These are phyloP conservation scores for Hygrophoropsis aurantiaca DNA, from an alignment of 768 basidiomycete genomes.

Conservation along the genomic window DNA sequence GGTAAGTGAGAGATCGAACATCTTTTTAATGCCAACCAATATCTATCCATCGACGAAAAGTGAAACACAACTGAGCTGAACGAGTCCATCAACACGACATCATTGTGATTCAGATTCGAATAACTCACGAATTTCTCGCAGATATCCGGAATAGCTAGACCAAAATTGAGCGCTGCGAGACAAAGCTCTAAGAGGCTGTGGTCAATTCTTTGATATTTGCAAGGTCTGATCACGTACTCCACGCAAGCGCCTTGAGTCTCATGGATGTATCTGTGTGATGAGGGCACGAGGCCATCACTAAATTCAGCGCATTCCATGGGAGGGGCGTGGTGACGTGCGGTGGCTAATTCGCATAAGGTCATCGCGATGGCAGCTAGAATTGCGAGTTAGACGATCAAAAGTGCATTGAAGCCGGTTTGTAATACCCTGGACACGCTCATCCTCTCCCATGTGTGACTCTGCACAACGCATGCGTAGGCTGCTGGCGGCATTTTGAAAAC, in stretches of 20 bases:
- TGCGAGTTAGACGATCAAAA: slow-evolving; percentile 10
- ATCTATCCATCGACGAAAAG: slow-evolving; percentile 72
- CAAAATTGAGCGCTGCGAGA: slow-evolving; percentile 80
- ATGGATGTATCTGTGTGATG: slow-evolving; percentile 1
- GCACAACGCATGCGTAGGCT: slow-evolving; percentile 50
- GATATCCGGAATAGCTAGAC: slow-evolving; percentile 84
- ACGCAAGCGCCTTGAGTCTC: slow-evolving; percentile 48
- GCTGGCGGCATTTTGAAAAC: slow-evolving; percentile 55
- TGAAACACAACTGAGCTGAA: slow-evolving; percentile 73
- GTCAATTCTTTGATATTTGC: slow-evolving; percentile 1
- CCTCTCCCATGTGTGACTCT: slow-evolving; percentile 59
- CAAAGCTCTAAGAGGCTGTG: slow-evolving; percentile 49
- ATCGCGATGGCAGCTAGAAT: slow-evolving; percentile 66
- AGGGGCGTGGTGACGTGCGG: slow-evolving; percentile 63
- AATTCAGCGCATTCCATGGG: slow-evolving; percentile 60
- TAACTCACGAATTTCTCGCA: slow-evolving; percentile 72
- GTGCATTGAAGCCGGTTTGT: not conserved
- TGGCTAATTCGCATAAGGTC: slow-evolving; percentile 80
- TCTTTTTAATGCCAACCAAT: slow-evolving; percentile 48
- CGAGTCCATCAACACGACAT: slow-evolving; percentile 19
- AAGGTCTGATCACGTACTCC: slow-evolving; percentile 34
- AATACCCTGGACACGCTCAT: slow-evolving; percentile 59
- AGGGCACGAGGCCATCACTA: slow-evolving; percentile 7
- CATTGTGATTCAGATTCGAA: slow-evolving; percentile 6
- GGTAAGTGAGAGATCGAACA: slow-evolving; percentile 5